These are phyloP conservation scores for Fonsecaea monophora DNA, from an alignment of 2,329 filamentous ascomycete genomes.

Conservation along the genomic window DNA sequence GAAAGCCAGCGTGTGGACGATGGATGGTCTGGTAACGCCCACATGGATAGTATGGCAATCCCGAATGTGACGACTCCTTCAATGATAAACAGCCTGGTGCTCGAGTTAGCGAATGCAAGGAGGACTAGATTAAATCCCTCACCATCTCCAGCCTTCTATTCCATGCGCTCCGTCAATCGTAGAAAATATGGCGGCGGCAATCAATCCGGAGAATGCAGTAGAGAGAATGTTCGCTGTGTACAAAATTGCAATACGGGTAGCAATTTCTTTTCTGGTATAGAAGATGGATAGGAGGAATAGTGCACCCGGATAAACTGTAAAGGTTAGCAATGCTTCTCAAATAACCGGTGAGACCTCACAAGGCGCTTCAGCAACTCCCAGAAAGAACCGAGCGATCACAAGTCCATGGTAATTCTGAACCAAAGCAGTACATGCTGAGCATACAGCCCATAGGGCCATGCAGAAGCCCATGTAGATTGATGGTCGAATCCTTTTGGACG, in stretches of 20 bases:
- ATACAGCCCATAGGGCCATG: conserved; percentile 47
- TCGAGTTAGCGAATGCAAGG: background rate
- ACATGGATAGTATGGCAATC: conserved; percentile 49
- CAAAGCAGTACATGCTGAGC: conserved; percentile 46
- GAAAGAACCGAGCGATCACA: conserved; percentile 50
- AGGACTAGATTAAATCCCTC: background rate
- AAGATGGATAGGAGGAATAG: conserved; percentile 59
- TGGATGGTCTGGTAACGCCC: conserved; percentile 52
- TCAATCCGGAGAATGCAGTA: conserved; percentile 65
- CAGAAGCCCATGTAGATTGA: conserved; percentile 59
- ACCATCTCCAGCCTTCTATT: conserved; percentile 65
- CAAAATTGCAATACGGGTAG: conserved; percentile 60
- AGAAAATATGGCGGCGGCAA: conserved; percentile 65
- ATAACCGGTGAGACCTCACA: conserved; percentile 47
- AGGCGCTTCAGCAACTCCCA: conserved; percentile 58
- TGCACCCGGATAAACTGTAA: conserved; percentile 63
- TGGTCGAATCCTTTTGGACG: conserved; percentile 57
- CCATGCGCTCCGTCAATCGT: conserved; percentile 65
- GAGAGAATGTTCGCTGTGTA: conserved; percentile 67
- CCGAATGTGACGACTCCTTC: conserved; percentile 59
- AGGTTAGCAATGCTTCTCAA: background rate
- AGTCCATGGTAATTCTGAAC: conserved; percentile 52
- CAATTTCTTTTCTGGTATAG: conserved; percentile 67
- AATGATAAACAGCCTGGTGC: conserved; percentile 57
- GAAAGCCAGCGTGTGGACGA: conserved; percentile 46